Evolutionary conservation across 805 yeast genomes (phyloP).

Genomic region (Saturnispora zaruensis): DNA sequence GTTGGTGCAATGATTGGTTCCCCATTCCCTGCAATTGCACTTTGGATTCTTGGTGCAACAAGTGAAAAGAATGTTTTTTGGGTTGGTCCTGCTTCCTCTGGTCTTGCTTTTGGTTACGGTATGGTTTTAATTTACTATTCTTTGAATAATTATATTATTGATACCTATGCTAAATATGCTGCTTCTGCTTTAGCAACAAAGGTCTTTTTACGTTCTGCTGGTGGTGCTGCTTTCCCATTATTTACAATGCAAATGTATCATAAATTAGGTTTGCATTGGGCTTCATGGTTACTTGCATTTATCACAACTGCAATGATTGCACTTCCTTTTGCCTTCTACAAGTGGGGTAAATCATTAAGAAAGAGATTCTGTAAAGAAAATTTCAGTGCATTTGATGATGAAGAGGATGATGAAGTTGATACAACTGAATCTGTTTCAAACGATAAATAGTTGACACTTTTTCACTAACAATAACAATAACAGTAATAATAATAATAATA

Average conservation of each 20-base stretch:
- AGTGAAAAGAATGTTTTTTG: slow-evolving; percentile 57
- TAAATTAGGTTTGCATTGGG: slow-evolving; percentile 71
- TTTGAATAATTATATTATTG: slow-evolving; percentile 75
- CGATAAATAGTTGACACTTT: background rate
- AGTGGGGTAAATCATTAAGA: slow-evolving; percentile 57
- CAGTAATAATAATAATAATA: background rate
- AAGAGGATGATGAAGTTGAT: slow-evolving; percentile 11
- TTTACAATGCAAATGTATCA: slow-evolving; percentile 77
- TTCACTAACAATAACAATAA: background rate
- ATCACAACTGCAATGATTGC: slow-evolving; percentile 68
- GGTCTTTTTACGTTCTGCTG: slow-evolving; percentile 71
- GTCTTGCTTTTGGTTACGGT: slow-evolving; percentile 52
- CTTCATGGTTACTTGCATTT: slow-evolving; percentile 69
- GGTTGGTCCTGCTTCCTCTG: slow-evolving; percentile 57
- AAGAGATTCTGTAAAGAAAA: slow-evolving; percentile 59
- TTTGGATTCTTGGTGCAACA: slow-evolving; percentile 77
- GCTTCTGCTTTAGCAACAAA: slow-evolving; percentile 78
- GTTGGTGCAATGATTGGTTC: slow-evolving; percentile 77
- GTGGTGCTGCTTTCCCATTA: slow-evolving; percentile 82
- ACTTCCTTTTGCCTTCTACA: slow-evolving; percentile 64
- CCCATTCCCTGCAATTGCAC: slow-evolving; percentile 72
- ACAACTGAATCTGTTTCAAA: background rate
- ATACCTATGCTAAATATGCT: slow-evolving; percentile 75
- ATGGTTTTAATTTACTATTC: slow-evolving; percentile 54
- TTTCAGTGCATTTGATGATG: slow-evolving; percentile 32